Base-by-base conservation (phyloP, 202 grass and related monocot species). In the Schoenoplectus triqueter region DNA sequence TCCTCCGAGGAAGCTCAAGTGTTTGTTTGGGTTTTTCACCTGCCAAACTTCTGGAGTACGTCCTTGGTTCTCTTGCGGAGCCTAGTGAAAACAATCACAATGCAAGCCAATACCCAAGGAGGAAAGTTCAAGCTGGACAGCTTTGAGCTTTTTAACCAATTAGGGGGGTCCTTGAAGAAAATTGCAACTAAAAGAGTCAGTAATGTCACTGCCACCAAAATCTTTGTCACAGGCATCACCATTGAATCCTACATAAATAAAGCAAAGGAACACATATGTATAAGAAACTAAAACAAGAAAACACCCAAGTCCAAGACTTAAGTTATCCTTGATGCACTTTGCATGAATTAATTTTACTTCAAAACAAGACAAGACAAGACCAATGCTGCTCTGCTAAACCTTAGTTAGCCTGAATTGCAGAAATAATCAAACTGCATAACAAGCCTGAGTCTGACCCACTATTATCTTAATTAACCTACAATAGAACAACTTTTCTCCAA, bases 71-170 rank as follows among this genome's bases (percentile, higher is more conserved):
- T 94, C 87, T 98, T 98, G 50, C 88, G 82, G 50, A 98, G 86
- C 46, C 96, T 88, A 69, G 80, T 85, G 79, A 98, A 98, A 59
- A 89, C 88, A 69, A 95, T 94, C 2, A 95, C 86, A n/a, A 94
- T 77, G 78, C 91, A 98, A 89, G 93, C 96, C 62, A 98, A 68
- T 63, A 95, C 80, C 96, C 96, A 98, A 19, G 96, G 96, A 79
- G 96, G 91, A 82, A 98, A 98, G 49, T 62, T 92, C 64, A 88
- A 54, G 39, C 54, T 57, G 10, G 88, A 86, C 3, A 95, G 69
- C 41, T 45, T 88, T 7, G 89, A 89, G 17, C 54, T 41, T 62
- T 78, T 87, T 46, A 98, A 80, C 91, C 96, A 98, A 21, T 93
- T 76, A 1, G 91, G 96, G 0, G 21, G 80, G 82, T 98, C 93